phyloP scores from a whole-genome alignment of 1,284 basidiomycete genomes.

The Irpex lacteus region DNA sequence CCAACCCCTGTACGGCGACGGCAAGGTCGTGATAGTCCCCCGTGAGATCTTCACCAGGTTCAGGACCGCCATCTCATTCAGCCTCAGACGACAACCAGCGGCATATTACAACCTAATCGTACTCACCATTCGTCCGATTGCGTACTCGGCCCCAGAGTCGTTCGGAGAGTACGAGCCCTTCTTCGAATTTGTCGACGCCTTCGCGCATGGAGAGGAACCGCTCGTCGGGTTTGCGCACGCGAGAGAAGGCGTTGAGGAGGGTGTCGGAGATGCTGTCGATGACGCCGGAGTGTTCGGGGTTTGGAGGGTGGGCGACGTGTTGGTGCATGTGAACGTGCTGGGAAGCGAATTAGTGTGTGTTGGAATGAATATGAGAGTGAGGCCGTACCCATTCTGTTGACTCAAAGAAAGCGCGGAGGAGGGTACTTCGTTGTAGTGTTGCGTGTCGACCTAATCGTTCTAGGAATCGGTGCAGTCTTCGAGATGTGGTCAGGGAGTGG shows the following conservation, averaged over 20 bases:
- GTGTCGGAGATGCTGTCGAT: conserved; percentile 96
- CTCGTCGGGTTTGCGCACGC: conserved; percentile 95
- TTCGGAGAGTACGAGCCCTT: conserved; percentile 80
- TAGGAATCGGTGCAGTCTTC: conserved; percentile 89
- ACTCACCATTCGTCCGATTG: conserved; percentile 84
- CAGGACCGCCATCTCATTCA: conserved; percentile 76
- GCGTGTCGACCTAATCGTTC: conserved; percentile 91
- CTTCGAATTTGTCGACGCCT: conserved; percentile 92
- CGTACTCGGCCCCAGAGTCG: conserved; percentile 76
- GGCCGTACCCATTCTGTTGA: conserved; percentile 93
- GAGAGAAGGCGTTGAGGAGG: conserved; percentile 91
- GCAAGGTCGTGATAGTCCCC: conserved; percentile 97
- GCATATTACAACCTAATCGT: conserved; percentile 18
- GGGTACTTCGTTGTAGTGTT: conserved; percentile 87
- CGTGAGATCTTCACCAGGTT: conserved; percentile 86
- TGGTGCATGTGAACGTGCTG: conserved; percentile 96
- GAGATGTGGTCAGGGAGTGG: conserved; percentile 6
- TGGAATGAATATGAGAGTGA: conserved; percentile 5
- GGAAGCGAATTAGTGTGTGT: conserved; percentile 1
- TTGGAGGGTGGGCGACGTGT: conserved; percentile 85
- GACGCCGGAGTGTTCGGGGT: conserved; percentile 77
- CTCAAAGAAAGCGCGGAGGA: conserved; percentile 90
- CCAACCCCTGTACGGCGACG: conserved; percentile 92
- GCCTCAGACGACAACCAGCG: conserved; percentile 57
- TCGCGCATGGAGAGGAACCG: conserved; percentile 92